Percentiles rank a stretch among this genome's conserved stretches.
These are phyloP conservation scores for Neurospora sp. DNA, from an alignment of 495 filamentous ascomycete species.

Conservation along the genomic window DNA sequence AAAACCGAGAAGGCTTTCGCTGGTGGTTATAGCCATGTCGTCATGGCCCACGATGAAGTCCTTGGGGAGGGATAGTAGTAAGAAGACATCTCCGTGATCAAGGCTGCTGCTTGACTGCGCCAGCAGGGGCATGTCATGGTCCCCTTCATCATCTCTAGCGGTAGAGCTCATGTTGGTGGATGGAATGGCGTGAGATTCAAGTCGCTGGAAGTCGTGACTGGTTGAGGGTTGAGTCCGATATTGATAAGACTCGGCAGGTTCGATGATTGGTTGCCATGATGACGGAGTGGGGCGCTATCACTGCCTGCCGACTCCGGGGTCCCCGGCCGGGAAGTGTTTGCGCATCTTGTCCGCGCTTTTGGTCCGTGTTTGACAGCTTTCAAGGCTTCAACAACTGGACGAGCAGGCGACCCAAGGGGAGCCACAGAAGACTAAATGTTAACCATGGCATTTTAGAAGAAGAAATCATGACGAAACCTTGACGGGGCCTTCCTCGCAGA, in stretches of 20 bases:
- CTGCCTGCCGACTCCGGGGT: neutral
- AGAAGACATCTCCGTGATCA: conserved; percentile 32
- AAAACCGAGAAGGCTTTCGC: conserved; percentile 42
- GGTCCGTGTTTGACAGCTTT: neutral
- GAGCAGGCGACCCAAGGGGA: neutral
- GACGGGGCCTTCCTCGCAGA: neutral
- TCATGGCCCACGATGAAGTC: conserved; percentile 39
- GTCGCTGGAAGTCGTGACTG: neutral
- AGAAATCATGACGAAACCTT: neutral
- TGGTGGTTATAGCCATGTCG: conserved; percentile 25
- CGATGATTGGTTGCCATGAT: neutral
- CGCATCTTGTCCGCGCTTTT: neutral
- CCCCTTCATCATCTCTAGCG: neutral
- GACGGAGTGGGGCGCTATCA: neutral
- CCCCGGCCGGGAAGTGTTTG: neutral
- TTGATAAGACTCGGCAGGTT: neutral
- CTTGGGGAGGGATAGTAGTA: conserved; percentile 29
- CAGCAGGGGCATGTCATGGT: neutral
- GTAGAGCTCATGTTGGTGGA: neutral
- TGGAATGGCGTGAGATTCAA: neutral
- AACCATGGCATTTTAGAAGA: neutral
- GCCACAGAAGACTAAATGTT: neutral
- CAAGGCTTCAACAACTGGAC: neutral
- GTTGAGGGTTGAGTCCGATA: neutral
- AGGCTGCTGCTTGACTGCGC: conserved; percentile 5